These are phyloP conservation scores for Zygosaccharomyces pseudobailii DNA, from an alignment of 1,139 yeast genomes.

Conservation along the genomic window DNA sequence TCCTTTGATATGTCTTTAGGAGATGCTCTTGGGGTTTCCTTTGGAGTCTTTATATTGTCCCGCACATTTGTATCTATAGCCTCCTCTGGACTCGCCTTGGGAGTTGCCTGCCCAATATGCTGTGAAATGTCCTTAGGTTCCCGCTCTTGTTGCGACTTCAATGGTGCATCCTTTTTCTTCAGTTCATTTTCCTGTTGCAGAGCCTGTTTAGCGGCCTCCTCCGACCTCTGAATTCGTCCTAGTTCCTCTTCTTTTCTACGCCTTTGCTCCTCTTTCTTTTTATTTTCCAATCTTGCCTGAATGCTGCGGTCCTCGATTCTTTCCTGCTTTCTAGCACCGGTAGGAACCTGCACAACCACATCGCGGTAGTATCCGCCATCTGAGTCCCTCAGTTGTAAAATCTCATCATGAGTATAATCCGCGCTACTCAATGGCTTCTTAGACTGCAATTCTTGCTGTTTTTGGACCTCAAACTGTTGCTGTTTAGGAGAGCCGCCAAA, in stretches of 20 bases:
- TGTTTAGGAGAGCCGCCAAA: neutral
- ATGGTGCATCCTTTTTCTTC: constrained; percentile 12
- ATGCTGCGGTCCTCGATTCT: constrained; percentile 1
- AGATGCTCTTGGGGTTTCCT: neutral
- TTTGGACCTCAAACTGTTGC: neutral
- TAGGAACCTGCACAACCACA: constrained; percentile 27
- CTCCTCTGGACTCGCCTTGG: no score
- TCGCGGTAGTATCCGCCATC: constrained; percentile 31
- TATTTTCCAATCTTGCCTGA: neutral
- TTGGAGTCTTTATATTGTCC: no score
- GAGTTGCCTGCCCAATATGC: no score
- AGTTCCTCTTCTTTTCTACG: neutral
- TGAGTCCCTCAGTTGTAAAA: constrained; percentile 20
- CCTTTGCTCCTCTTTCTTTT: neutral
- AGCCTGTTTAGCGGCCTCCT: constrained; percentile 21
- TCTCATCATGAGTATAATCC: constrained; percentile 28
- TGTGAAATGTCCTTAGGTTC: no score
- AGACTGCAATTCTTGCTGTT: neutral
- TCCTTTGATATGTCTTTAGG: neutral
- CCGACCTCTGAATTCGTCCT: constrained; percentile 17
- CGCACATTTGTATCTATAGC: no score
- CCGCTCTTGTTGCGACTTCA: constrained; percentile 9
- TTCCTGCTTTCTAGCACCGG: constrained; percentile 13
- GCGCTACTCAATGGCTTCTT: constrained; percentile 6
- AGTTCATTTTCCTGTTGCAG: constrained; percentile 18